Evolutionary conservation across 2,329 filamentous ascomycete genomes (phyloP), one percentile per base, ranked within the genome.

Genomic region (Cladosporium oxysporum): DNA sequence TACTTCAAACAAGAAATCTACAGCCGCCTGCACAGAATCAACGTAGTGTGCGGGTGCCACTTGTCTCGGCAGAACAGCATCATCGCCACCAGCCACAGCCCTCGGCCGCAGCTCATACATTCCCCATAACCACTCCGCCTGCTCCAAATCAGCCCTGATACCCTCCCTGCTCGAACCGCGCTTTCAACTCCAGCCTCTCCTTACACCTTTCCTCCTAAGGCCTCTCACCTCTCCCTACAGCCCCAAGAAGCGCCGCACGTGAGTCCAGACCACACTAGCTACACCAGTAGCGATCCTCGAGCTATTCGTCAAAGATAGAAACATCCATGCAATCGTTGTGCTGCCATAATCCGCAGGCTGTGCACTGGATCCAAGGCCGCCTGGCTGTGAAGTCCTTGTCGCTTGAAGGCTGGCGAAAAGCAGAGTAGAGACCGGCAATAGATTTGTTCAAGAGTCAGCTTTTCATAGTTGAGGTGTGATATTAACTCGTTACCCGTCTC

Each of bases 251-350:
- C 67, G 89, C 88, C 71, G 87, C 88, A 80, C 99, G 95, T 69
- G 93, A 88, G 64, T 92, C 86, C 0, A 94, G 94, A 61, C 86
- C 86, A 81, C 95, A 98, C 78, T 90, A 83, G 79, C 99, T 95
- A 80, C 95, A 99, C 79, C 90, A 96, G 81, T 99, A 99, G 78
- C 91, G 85, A 67, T 90, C 91, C 29, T 91, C 90, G 64, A 92
- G 84, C 73, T 93, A 88, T 66, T 93, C 68, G 11, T 71, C 80
- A 37, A 89, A 87, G 72, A 91, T 92, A 55, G 90, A 88, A 73
- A 97, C 87, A 63, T 92, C 92, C 83, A 99, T 92, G 77, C 95
- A 99, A 69, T 96, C 90, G 75, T 97, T 97, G 79, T 99, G 95
- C 79, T 99, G 95, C 95, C 95, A 99, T 49, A 90, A 93, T 58